Evolutionary conservation across 805 yeast species (phyloP).

Genomic region (Jamesozyma piceae): DNA sequence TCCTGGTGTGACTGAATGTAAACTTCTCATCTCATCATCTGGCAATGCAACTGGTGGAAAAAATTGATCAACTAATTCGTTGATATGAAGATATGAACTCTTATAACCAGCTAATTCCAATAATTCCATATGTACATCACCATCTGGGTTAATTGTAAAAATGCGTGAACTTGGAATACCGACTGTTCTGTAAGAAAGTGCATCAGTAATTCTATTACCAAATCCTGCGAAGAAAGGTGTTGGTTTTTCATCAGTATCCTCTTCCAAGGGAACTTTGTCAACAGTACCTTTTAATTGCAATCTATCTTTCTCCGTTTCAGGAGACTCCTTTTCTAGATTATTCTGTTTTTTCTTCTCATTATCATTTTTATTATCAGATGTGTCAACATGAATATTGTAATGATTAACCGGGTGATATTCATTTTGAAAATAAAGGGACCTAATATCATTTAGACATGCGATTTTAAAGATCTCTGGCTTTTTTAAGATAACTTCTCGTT

Average conservation of each 20-base stretch:
- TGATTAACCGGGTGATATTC: neutral
- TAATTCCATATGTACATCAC: conserved; percentile 95
- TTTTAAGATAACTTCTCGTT: conserved; percentile 82
- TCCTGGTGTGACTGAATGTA: conserved; percentile 27
- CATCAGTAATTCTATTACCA: conserved; percentile 94
- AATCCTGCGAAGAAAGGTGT: conserved; percentile 96
- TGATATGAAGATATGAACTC: conserved; percentile 78
- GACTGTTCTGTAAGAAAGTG: conserved; percentile 85
- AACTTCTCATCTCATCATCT: conserved; percentile 28
- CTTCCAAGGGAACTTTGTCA: neutral
- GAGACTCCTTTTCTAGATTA: conserved; percentile 8
- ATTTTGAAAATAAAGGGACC: conserved; percentile 46
- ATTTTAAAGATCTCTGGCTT: conserved; percentile 98
- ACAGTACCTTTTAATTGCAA: neutral
- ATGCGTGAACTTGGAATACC: conserved; percentile 90
- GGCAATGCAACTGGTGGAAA: conserved; percentile 70
- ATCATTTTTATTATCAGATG: conserved; percentile 10
- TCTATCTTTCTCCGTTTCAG: neutral
- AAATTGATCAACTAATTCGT: conserved; percentile 92
- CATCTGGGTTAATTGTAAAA: conserved; percentile 91
- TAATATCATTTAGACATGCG: conserved; percentile 88
- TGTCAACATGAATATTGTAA: conserved; percentile 1
- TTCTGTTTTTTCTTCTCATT: conserved; percentile 5
- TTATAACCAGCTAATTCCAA: conserved; percentile 88
- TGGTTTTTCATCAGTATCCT: conserved; percentile 34